Base-by-base conservation (phyloP, 2,329 filamentous ascomycete species). In the Microdochium bolleyi region DNA sequence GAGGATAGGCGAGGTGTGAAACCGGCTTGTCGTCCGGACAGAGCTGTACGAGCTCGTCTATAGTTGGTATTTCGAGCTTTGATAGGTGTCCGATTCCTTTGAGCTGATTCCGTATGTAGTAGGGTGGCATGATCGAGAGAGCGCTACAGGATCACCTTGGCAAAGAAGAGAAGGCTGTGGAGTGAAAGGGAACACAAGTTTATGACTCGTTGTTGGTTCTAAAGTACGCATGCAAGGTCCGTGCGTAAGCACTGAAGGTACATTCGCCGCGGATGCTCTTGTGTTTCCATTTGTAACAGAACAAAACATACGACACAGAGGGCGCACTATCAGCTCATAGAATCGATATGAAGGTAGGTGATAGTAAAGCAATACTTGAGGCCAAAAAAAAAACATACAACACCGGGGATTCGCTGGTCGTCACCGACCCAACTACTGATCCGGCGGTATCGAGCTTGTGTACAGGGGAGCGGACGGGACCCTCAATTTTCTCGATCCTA, bases 401-500 rank as follows among this genome's bases (percentile, higher is more conserved):
- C 41, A 46, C 41, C 41, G 41, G 41, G 41, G 41, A 46, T 46
- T 46, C 41, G 41, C n/a, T 46, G 21, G 21, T 22, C 41, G 21
- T 21, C 41, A 24, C 41, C 41, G n/a, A 46, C 41, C 41, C 41
- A 22, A 46, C 41, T 46, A 21, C 41, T 46, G 41, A 46, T 21
- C n/a, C 21, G n/a, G 41, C 41, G 21, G 41, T 46, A 46, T 46
- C 41, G 19, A 46, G 41, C 41, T 24, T 46, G 41, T 46, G 41
- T 46, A 46, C 41, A 46, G 41, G 41, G 41, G 41, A 46, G 41
- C 41, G 41, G 41, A 46, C 41, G 41, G 21, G 41, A 46, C 21
- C 41, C 41, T 46, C 41, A 46, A 46, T 46, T 46, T 46, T 46
- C 41, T 46, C 19, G 41, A 46, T 46, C 41, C 41, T 46, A 46